Evolutionary conservation across 2,329 filamentous ascomycete genomes (phyloP).

Genomic region (Sporothrix pallida): DNA sequence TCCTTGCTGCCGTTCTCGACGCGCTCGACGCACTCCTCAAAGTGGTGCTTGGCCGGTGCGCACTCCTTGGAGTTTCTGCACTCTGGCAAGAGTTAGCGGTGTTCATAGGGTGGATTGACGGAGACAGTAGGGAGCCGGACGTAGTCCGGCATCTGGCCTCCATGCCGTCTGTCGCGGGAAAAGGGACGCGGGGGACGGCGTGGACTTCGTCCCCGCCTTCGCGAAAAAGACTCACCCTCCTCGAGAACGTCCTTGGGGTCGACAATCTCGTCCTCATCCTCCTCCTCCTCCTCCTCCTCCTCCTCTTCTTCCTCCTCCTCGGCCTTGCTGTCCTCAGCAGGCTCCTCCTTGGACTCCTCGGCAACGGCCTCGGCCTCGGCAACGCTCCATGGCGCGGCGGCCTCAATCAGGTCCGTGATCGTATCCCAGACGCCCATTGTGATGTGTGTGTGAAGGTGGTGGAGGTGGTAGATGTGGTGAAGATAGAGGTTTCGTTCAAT

Average conservation of each 20-base stretch:
- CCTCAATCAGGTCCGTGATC: conserved; percentile 68
- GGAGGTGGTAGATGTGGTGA: neutral
- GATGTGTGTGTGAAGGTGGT: neutral
- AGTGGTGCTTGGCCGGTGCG: conserved; percentile 92
- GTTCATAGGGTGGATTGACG: too few species aligned
- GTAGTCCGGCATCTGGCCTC: too few species aligned
- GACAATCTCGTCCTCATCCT: conserved; percentile 70
- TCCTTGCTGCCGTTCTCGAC: conserved; percentile 84
- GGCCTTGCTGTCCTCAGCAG: conserved; percentile 58
- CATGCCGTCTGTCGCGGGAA: neutral
- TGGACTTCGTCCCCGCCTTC: neutral
- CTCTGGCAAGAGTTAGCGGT: conserved; percentile 64
- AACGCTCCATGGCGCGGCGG: conserved; percentile 67
- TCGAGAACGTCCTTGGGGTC: conserved; percentile 88
- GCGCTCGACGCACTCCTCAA: conserved; percentile 95
- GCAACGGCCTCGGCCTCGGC: conserved; percentile 68
- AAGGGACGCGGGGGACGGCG: neutral
- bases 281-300: conserved; percentile 68
- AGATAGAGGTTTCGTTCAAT: neutral
- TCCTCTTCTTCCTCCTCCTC: conserved; percentile 63
- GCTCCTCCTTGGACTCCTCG: conserved; percentile 62
- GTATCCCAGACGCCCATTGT: conserved; percentile 71
- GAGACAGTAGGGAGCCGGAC: too few species aligned
- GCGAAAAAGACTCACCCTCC: conserved; percentile 67
- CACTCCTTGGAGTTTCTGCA: conserved; percentile 88